phyloP scores from a whole-genome alignment of 805 yeast species.

The Teunomyces tritomae region DNA sequence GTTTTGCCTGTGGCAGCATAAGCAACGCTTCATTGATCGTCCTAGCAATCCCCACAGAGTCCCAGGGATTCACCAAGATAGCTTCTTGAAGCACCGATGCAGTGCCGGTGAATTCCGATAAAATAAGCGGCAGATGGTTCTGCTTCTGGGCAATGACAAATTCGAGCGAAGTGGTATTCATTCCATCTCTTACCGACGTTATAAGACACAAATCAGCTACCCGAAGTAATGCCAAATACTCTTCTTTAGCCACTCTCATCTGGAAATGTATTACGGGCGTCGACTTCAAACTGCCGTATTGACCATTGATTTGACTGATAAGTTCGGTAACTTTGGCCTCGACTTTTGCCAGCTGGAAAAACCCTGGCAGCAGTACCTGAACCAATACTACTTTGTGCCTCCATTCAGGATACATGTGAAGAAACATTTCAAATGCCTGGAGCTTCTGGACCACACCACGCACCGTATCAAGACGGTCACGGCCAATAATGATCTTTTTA shows the following conservation, averaged over 20 bases:
- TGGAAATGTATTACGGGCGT: slow-evolving; percentile 93
- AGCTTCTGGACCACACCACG: slow-evolving; percentile 93
- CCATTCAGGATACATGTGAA: slow-evolving; percentile 93
- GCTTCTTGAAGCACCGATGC: slow-evolving; percentile 70
- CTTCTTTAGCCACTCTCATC: slow-evolving; percentile 82
- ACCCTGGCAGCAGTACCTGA: slow-evolving; percentile 86
- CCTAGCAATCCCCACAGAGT: slow-evolving; percentile 87
- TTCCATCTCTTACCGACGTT: slow-evolving; percentile 91
- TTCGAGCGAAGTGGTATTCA: slow-evolving; percentile 93
- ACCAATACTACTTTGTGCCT: slow-evolving; percentile 79
- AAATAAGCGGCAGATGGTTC: slow-evolving; percentile 70
- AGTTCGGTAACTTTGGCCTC: slow-evolving; percentile 84
- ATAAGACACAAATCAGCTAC: slow-evolving; percentile 89
- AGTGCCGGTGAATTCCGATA: slow-evolving; percentile 93
- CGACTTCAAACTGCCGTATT: slow-evolving; percentile 76
- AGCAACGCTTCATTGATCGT: slow-evolving; percentile 68
- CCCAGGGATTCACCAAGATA: slow-evolving; percentile 93
- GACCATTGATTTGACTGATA: slow-evolving; percentile 77
- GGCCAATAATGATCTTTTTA: slow-evolving; percentile 82
- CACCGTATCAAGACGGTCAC: slow-evolving; percentile 89
- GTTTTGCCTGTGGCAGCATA: slow-evolving; percentile 49
- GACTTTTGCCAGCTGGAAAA: slow-evolving; percentile 55
- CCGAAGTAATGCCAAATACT: slow-evolving; percentile 81
- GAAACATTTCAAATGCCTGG: slow-evolving; percentile 83
- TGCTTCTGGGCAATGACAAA: slow-evolving; percentile 83